Percentiles rank a stretch among this genome's conserved stretches.
phyloP scores from a whole-genome alignment of 2,329 filamentous ascomycete genomes.

The Trichoderma oligosporum region DNA sequence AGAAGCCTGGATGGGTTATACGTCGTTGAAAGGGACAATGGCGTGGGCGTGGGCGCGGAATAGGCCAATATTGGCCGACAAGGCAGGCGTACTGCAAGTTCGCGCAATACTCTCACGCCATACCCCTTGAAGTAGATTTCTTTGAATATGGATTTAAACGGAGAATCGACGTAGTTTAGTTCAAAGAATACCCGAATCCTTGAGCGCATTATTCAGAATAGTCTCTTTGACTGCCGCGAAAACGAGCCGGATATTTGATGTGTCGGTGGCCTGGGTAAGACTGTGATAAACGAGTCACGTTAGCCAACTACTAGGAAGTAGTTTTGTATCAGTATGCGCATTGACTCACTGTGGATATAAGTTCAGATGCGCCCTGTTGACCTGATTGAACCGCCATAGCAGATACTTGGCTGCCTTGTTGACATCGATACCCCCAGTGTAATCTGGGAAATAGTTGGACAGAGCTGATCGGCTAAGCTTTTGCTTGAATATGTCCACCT shows the following conservation, averaged over 20 bases:
- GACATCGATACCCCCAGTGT: constrained; percentile 94
- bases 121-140: constrained; percentile 20
- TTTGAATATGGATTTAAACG: neutral
- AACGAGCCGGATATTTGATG: constrained; percentile 94
- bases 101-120: constrained; percentile 26
- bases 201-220: constrained; percentile 95
- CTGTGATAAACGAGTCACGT: constrained; percentile 21
- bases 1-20: neutral
- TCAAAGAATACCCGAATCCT: constrained; percentile 94
- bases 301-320: neutral
- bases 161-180: constrained; percentile 16
- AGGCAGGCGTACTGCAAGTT: constrained; percentile 18
- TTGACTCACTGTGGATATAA: constrained; percentile 86
- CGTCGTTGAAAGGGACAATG: neutral
- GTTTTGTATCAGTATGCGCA: neutral
- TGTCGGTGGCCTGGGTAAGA: constrained; percentile 96
- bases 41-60: neutral
- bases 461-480: constrained; percentile 87
- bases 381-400: constrained; percentile 97
- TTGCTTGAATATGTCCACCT: constrained; percentile 96
- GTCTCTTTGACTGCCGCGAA: constrained; percentile 99
- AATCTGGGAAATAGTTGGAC: constrained; percentile 95
- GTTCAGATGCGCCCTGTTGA: constrained; percentile 93
- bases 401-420: constrained; percentile 98
- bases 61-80: neutral